Evolutionary conservation across 139 green algal genomes (phyloP), one percentile per base, ranked within the genome.

Genomic region (Picochlorum sp.): DNA sequence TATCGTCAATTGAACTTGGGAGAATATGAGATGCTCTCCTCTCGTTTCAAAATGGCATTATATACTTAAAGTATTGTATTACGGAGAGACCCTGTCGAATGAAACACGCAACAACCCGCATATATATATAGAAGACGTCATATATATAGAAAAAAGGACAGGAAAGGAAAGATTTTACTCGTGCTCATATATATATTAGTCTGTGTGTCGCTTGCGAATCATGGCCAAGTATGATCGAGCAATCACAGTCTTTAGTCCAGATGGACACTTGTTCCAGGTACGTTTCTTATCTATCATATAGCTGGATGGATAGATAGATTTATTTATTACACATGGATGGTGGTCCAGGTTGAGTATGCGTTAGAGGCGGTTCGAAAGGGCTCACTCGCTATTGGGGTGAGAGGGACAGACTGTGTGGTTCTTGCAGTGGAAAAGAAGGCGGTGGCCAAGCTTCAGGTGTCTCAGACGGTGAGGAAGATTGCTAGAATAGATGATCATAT

Each of bases 181-280:
- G 28, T 30, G 4, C 28, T 30, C 28, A 30, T 30, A 30, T 30
- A 30, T 30, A 30, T 30, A 23, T 23, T 30, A 13, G 34, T 14
- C 8, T 41, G 34, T 41, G 34, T 41, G 5, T 41, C 34, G 34
- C 34, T 54, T 3, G 8, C 11, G 8, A 6, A 21, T n/a, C 18
- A 89, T 85, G 65, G 83, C 88, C 6, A 78, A 86, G 45, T 98
- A 99, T 71, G 94, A 99, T 71, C 74, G 94, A 45, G 94, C 94
- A 26, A 99, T 99, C 78, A 99, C 94, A 3, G 95, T 99, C 10
- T 99, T 99, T 75, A 92, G 78, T 3, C 94, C 94, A 6, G 94
- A 99, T 73, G 94, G 90, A 3, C 90, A 96, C 64, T 75, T 96
- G 72, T 95, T 78, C 15, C 71, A 77, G 52, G 70, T 67, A 44